Percentiles rank a stretch among this genome's conserved stretches.
These are phyloP conservation scores for Aspergillus ibericus DNA, from an alignment of 2,329 filamentous ascomycete genomes.

Conservation along the genomic window DNA sequence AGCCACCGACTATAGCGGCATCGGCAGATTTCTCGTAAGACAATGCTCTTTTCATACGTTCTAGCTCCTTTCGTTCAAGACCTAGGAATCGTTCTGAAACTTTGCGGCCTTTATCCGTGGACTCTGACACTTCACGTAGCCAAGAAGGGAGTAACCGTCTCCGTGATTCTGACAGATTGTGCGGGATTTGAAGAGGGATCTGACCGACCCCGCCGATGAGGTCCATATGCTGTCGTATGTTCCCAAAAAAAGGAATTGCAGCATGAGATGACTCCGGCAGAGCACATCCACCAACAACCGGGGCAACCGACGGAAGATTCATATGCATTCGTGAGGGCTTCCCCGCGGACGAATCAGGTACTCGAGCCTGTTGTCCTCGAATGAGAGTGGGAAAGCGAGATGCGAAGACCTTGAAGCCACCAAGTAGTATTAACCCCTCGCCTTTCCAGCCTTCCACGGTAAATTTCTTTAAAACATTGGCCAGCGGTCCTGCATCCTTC, in stretches of 20 bases:
- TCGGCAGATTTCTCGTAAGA: slow-evolving; percentile 61
- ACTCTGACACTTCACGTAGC: slow-evolving; percentile 68
- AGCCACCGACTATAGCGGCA: slow-evolving; percentile 41
- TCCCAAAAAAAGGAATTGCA: slow-evolving; percentile 88
- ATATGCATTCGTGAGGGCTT: slow-evolving; percentile 55
- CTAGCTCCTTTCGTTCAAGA: slow-evolving; percentile 82
- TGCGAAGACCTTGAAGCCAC: slow-evolving; percentile 77
- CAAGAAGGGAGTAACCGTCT: slow-evolving; percentile 67
- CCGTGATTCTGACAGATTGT: slow-evolving; percentile 48
- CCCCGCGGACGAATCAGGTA: slow-evolving; percentile 39
- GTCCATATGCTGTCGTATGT: slow-evolving; percentile 96
- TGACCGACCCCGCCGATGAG: slow-evolving; percentile 90
- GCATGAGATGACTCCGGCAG: slow-evolving; percentile 68
- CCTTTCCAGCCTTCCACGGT: slow-evolving; percentile 78
- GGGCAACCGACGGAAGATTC: slow-evolving; percentile 59
- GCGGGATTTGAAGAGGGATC: slow-evolving; percentile 61
- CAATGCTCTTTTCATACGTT: slow-evolving; percentile 85
- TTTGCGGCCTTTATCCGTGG: slow-evolving; percentile 70
- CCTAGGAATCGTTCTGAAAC: slow-evolving; percentile 80
- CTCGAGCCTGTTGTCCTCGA: slow-evolving; percentile 24
- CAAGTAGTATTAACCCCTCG: slow-evolving; percentile 70
- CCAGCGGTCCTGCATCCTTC: slow-evolving; percentile 75
- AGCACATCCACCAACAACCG: slow-evolving; percentile 85
- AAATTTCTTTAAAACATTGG: slow-evolving; percentile 94
- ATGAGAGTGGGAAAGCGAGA: slow-evolving; percentile 59